These are phyloP conservation scores for Brassica cretica DNA, from an alignment of 345 rosid genomes.

Conservation along the genomic window DNA sequence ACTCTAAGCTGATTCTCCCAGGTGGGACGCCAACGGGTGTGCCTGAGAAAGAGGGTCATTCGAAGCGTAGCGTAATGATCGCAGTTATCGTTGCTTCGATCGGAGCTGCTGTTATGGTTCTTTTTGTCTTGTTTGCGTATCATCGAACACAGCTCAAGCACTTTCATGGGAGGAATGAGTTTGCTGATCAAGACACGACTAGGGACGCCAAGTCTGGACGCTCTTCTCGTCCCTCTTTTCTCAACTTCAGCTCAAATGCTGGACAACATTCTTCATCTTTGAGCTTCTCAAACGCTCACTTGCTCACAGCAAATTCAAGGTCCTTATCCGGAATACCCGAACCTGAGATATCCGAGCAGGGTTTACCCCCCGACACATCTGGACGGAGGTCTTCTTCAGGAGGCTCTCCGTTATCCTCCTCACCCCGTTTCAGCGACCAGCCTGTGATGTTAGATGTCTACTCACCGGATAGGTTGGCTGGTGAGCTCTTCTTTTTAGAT, in stretches of 20 bases:
- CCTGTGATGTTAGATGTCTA: constrained; percentile 75
- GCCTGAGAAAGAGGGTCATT: constrained; percentile 36
- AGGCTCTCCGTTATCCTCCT: constrained; percentile 74
- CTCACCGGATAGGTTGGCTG: constrained; percentile 95
- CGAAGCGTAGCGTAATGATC: constrained; percentile 52
- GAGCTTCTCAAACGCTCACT: constrained; percentile 89
- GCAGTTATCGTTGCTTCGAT: constrained; percentile 76
- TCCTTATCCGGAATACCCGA: constrained; percentile 69
- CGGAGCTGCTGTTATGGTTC: constrained; percentile 63
- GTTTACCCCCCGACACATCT: constrained; percentile 51
- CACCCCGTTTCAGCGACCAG: constrained; percentile 73
- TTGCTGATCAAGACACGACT: constrained; percentile 45
- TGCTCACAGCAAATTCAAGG: constrained; percentile 82
- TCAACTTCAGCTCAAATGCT: constrained; percentile 62
- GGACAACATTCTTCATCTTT: constrained; percentile 60
- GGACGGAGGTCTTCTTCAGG: constrained; percentile 72
- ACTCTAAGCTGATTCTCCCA: constrained; percentile 49
- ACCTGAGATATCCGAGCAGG: constrained; percentile 64
- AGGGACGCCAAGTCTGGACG: constrained; percentile 62
- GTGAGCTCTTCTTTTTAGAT: constrained; percentile 83
- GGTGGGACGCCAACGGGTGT: constrained; percentile 26
- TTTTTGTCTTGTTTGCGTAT: constrained; percentile 69
- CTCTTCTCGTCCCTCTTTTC: constrained; percentile 60
- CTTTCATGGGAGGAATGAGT: constrained; percentile 60
- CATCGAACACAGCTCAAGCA: constrained; percentile 60